A percentile compares a stretch with the other conserved stretches of the same genome.
phyloP scores from a whole-genome alignment of 208 protist species.

The Crithidia sp. region DNA sequence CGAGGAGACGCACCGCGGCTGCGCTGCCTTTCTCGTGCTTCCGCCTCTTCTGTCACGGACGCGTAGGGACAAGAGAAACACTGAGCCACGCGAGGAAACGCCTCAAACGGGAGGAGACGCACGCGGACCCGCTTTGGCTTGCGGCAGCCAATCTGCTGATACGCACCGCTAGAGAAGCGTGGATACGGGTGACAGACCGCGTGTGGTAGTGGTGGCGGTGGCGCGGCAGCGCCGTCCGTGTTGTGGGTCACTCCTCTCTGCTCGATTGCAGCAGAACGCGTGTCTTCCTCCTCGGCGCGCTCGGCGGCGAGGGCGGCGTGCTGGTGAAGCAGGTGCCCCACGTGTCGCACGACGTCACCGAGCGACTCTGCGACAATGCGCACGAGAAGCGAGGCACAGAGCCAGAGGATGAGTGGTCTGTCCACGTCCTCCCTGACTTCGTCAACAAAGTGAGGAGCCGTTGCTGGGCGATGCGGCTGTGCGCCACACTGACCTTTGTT shows the following conservation, averaged over 20 bases:
- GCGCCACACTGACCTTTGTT: too few relatives aligned
- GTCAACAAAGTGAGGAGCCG: conserved; percentile 18
- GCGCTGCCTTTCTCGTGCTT: conserved; percentile 36
- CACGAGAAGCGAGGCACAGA: conserved; percentile 68
- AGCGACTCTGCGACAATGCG: conserved; percentile 75
- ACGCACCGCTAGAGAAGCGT: conserved; percentile 42
- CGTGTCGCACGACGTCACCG: conserved; percentile 76
- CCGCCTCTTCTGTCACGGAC: conserved; percentile 46
- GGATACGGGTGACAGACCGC: conserved; percentile 25
- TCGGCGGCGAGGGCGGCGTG: conserved; percentile 71
- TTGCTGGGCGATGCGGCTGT: background rate
- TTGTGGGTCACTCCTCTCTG: background rate
- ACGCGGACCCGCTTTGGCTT: conserved; percentile 62
- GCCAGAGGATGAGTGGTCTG: conserved; percentile 69
- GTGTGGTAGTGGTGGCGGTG: background rate
- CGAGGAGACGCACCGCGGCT: background rate
- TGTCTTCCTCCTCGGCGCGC: conserved; percentile 22
- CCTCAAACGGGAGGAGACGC: conserved; percentile 79
- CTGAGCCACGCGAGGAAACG: conserved; percentile 68
- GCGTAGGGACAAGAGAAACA: conserved; percentile 59
- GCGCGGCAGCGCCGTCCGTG: background rate
- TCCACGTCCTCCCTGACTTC: conserved; percentile 38
- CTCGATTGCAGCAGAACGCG: too few relatives aligned
- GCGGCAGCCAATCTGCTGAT: conserved; percentile 55
- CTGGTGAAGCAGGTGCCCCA: conserved; percentile 62